phyloP scores from a whole-genome alignment of 2,329 filamentous ascomycete species.

The Leptosphaerulina australis region DNA sequence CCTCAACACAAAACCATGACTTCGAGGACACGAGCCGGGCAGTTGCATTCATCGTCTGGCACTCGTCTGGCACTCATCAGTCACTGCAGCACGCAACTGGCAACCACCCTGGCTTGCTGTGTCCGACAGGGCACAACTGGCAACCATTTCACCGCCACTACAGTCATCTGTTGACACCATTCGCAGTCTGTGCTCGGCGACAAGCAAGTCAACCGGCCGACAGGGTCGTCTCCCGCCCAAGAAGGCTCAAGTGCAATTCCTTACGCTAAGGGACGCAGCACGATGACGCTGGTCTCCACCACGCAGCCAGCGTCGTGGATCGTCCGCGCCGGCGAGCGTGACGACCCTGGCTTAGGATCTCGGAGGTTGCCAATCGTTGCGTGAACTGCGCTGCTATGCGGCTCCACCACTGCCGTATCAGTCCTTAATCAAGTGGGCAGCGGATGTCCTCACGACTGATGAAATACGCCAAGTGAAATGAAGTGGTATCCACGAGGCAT shows the following conservation, averaged over 20 bases:
- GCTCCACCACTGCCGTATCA: constrained; percentile 15
- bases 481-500: constrained; percentile 16
- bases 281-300: constrained; percentile 35
- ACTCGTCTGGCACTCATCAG: background rate
- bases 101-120: constrained; percentile 6
- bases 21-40: constrained; percentile 12
- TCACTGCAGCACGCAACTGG: constrained; percentile 6
- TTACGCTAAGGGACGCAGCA: constrained; percentile 21
- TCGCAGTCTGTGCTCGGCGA: constrained; percentile 17
- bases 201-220: constrained; percentile 20
- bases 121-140: constrained; percentile 4
- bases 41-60: constrained; percentile 9
- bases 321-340: constrained; percentile 25
- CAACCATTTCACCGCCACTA: constrained; percentile 23
- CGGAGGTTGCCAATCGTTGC: constrained; percentile 23
- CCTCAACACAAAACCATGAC: constrained; percentile 20
- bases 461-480: constrained; percentile 17
- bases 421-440: constrained; percentile 19
- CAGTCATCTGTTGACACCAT: constrained; percentile 19
- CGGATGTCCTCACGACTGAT: constrained; percentile 22
- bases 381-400: constrained; percentile 12
- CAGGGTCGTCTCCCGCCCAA: constrained; percentile 11
- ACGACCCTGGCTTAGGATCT: constrained; percentile 27
- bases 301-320: constrained; percentile 17
- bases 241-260: constrained; percentile 16